Base-by-base conservation (phyloP, 352 stramenopile genomes). In the Phytophthora sojae region DNA sequence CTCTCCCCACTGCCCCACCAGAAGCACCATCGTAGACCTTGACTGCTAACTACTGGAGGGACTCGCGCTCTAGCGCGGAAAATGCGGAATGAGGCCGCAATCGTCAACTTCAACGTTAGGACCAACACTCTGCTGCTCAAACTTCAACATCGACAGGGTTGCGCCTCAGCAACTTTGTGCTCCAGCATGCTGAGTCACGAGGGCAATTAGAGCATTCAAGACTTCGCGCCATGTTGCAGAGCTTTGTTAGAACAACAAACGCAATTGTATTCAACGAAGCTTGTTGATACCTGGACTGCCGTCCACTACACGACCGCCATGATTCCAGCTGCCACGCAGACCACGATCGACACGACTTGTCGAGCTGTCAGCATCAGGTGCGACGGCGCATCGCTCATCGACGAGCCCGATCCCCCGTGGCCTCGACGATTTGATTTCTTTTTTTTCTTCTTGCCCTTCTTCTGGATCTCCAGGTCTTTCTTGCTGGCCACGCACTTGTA, bases 401-500 rank as follows among this genome's bases (percentile, higher is more conserved):
- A 71, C 5, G 69, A 71, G 12, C 65, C 69, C 11, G 61, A 67
- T 21, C 54, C 29, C 29, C 29, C 70, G 14, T 69, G 44, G 14
- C 32, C 26, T 21, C 65, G 69, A 19, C 51, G 52, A 4, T 53
- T 64, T 54, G 78, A 77, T 30, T 76, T 80, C 71, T 81, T 81
- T 57, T 82, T 85, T 55, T 82, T 86, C 51, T 74, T 77, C 25
- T 79, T 78, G 52, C 81, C 81, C 6, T 86, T 73, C 57, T 85
- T 87, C 54, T 89, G 83, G 47, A 88, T 89, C 6, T 91, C 77
- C 61, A 91, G 44, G 23, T 94, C 86, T 8, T 89, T 73, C 29
- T 79, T 81, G 66, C 82, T 91, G 15, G 83, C 82, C 23, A 90
- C 82, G 45, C 86, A 94, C 71, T 94, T 92, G 76, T 88, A 94